Evolutionary conservation across 106 monocot species (phyloP), one percentile per base, ranked within the genome.

Genomic region (Dendrobium huoshanense): DNA sequence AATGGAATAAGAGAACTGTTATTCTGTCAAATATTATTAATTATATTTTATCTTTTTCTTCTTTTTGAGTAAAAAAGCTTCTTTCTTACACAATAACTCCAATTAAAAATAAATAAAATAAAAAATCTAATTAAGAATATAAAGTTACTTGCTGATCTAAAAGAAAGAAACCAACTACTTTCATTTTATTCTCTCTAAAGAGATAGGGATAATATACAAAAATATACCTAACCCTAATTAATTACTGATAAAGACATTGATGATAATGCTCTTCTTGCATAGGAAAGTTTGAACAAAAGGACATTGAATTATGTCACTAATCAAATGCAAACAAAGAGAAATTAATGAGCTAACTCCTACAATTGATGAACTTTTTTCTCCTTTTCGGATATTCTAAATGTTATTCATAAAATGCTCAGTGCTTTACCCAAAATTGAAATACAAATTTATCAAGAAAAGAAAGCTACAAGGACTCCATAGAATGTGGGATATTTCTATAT

Each of bases 141-240:
- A 64, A 64, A 61, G 22, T 7, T 61, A 4, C 10, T 20, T 6
- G 5, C 9, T 61, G 22, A 61, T 7, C 61, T 6, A 6, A 61
- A 61, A 22, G 64, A 64, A 64, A 64, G n/a, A 64, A 64, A 25
- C 22, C 24, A 64, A 64, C 64, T n/a, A 24, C 64, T 64, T 64
- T 9, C 64, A 64, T 25, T 24, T 64, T 64, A 7, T 64, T 64
- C 8, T 64, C 1, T 64, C 64, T 64, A n/a, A n/a, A 59, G n/a
- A 7, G 59, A 59, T 59, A 59, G 59, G 59, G 59, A 59, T 59
- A 59, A 59, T 59, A n/a, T 20, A 59, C 18, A 59, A 59, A 59
- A 20, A 59, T 59, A 59, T 59, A 64, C 64, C 64, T 64, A 64
- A 64, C 64, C n/a, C 64, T 64, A 64, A 64, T 64, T 64, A 64